Evolutionary conservation across 495 filamentous ascomycete species (phyloP), one percentile per base, ranked within the genome.

Genomic region (Aspergillus ellipticus): DNA sequence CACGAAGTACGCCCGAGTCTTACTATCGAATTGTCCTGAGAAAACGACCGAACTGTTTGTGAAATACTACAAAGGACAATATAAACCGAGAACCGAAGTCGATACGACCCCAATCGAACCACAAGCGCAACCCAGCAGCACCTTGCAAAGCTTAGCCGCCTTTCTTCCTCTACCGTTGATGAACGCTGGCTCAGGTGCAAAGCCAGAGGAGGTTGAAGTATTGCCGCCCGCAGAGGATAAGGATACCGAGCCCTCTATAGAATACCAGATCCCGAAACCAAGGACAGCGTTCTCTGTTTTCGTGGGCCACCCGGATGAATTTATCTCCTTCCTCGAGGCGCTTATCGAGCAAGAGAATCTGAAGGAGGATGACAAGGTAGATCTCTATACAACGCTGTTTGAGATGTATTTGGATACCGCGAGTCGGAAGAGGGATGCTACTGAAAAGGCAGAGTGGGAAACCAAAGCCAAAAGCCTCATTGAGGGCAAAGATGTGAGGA

Each of bases 401-500:
- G 94, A 98, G 66, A 96, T 97, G 85, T 98, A 97, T 67, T 78
- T 98, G 19, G 89, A 96, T 61, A 90, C 89, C 53, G 88, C 92
- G 39, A 88, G 82, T 60, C 78, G 83, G n/a, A 85, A 85, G 62
- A 87, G 83, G 59, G 83, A 86, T 39, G 72, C 75, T 4, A 56
- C 65, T 28, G 86, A 92, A 56, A 85, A 83, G 59, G 80, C 87
- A 55, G 79, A 86, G 55, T 98, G 94, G 94, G 90, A 97, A 62
- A 77, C 72, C 15, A 97, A 96, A 66, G 94, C 94, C 1, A 96
- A 93, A 71, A 80, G 77, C 39, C 72, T 92, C 54, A 91, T 86
- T 65, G 92, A 85, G 76, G 89, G 78, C 56, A 89, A 85, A 72
- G 82, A 85, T 57, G 84, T 86, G 66, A 74, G 76, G 53, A 26